Evolutionary conservation across 148 eudicot species (phyloP).

Genomic region (Amaranthus hypochondriacus): DNA sequence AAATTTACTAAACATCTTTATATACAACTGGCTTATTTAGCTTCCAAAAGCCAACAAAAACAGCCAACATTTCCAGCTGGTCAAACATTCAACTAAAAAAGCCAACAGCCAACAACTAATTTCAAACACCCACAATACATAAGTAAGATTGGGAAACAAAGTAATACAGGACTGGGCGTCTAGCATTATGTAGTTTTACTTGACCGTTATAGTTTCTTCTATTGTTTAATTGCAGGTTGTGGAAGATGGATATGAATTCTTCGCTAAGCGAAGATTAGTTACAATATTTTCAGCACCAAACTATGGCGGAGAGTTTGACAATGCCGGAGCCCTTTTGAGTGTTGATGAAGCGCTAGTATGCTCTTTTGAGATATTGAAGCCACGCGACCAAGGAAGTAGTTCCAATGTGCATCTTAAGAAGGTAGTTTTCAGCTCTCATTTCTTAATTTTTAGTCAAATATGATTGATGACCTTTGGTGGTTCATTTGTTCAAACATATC

Average conservation of each 20-base stretch:
- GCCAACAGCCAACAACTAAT: too few relatives aligned
- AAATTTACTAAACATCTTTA: too few relatives aligned
- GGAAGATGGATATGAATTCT: constrained; percentile 95
- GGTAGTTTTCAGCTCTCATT: constrained; percentile 34
- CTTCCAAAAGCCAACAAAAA: too few relatives aligned
- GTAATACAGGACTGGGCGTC: background rate
- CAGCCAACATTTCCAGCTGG: background rate
- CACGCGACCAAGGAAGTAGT: constrained; percentile 47
- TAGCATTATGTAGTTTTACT: background rate
- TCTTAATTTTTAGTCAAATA: background rate
- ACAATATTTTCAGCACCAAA: constrained; percentile 95
- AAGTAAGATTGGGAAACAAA: too few relatives aligned
- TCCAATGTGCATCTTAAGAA: constrained; percentile 66
- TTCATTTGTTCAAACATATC: too few relatives aligned
- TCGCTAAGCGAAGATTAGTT: constrained; percentile 77
- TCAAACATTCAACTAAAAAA: background rate
- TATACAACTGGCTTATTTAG: too few relatives aligned
- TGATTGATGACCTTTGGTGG: background rate
- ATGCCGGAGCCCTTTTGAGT: constrained; percentile 86
- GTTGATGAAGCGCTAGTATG: constrained; percentile 69
- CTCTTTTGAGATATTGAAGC: constrained; percentile 81
- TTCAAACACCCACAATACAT: too few relatives aligned
- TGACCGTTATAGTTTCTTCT: background rate
- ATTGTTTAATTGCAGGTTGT: constrained; percentile 55
- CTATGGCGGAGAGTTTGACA: constrained; percentile 93